Base-by-base conservation (phyloP, 2,329 filamentous ascomycete genomes). In the Metarhizium anisopliae region DNA sequence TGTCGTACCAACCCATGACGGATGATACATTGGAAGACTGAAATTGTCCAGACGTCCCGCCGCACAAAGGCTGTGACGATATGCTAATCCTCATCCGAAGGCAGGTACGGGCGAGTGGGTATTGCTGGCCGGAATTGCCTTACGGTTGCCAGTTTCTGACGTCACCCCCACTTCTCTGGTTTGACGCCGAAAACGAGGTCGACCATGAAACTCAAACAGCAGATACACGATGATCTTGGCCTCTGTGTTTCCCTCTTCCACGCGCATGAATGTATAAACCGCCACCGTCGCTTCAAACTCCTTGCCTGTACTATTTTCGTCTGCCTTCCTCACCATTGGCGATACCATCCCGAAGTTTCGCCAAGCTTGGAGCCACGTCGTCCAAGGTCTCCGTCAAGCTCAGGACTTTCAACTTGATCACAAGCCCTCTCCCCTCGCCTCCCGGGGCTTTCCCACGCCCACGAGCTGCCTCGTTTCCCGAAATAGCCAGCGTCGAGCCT, bases 131-230 rank as follows among this genome's bases (percentile, higher is more conserved):
- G 16, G 8, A 45, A 18, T 45, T 20, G 18, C 16, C 18, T 45
- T 5, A 25, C 42, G n/a, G 18, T 20, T 45, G 10, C 18, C n/a
- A 11, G 18, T 10, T 45, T 45, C 58, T 69, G 66, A 68, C 66
- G 66, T 69, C 66, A 68, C 66, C 64, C 25, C 64, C 64, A 59
- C 60, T 61, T 60, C 56, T 60, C 58, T 60, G 54, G 54, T 55
- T 51, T 54, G 54, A 61, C 14, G 20, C 18, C 49, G 42, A 52
- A 52, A 47, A 50, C 50, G 43, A 45, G 51, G 40, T 11, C 50
- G 47, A 35, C 32, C 32, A 35, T 35, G 32, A 35, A 38, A 51
- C 29, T 38, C 30, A 18, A 51, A 8, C 10, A 45, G 18, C n/a
- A 14, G 40, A 16, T 6, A 43, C 40, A 18, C 16, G 10, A n/a